Evolutionary conservation across 352 stramenopile species (phyloP).

Genomic region (Aphanomyces euteiches): DNA sequence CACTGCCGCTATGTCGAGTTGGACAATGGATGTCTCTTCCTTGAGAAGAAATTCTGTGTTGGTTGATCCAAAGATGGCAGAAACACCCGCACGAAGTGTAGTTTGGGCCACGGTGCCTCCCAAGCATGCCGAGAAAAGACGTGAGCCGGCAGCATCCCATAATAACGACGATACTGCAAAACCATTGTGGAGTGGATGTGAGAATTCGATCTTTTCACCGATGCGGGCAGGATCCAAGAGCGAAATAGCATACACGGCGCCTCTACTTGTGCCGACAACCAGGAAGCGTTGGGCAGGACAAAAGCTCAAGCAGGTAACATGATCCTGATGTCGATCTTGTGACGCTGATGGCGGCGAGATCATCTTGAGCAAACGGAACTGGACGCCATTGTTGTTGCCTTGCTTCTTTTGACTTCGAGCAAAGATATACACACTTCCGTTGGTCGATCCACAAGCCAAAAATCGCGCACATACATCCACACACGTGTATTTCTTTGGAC

Average conservation of each 20-base stretch:
- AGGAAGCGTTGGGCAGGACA: slow-evolving; percentile 76
- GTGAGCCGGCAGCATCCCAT: slow-evolving; percentile 62
- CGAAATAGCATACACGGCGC: slow-evolving; percentile 75
- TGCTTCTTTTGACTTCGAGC: slow-evolving; percentile 41
- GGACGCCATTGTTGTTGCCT: slow-evolving; percentile 36
- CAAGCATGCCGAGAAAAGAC: slow-evolving; percentile 81
- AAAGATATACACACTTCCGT: slow-evolving; percentile 80
- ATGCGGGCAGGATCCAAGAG: slow-evolving; percentile 84
- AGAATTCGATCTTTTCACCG: slow-evolving; percentile 84
- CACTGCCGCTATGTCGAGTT: slow-evolving; percentile 48
- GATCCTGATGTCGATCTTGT: slow-evolving; percentile 54
- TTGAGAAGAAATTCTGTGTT: slow-evolving; percentile 83
- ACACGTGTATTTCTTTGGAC: slow-evolving; percentile 49
- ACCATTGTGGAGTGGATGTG: slow-evolving; percentile 75
- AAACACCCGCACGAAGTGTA: slow-evolving; percentile 70
- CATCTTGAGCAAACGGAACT: slow-evolving; percentile 68
- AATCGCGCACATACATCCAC: slow-evolving; percentile 86
- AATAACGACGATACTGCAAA: slow-evolving; percentile 79
- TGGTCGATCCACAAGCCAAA: slow-evolving; percentile 73
- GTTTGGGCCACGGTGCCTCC: slow-evolving; percentile 74
- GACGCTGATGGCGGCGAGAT: slow-evolving; percentile 55
- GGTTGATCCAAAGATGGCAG: slow-evolving; percentile 73
- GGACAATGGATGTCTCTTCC: slow-evolving; percentile 80
- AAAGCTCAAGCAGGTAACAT: slow-evolving; percentile 72
- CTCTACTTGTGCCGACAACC: slow-evolving; percentile 71